Conservation (phyloP, 345 rosid species). For the Noccaea caerulescens region DNA sequence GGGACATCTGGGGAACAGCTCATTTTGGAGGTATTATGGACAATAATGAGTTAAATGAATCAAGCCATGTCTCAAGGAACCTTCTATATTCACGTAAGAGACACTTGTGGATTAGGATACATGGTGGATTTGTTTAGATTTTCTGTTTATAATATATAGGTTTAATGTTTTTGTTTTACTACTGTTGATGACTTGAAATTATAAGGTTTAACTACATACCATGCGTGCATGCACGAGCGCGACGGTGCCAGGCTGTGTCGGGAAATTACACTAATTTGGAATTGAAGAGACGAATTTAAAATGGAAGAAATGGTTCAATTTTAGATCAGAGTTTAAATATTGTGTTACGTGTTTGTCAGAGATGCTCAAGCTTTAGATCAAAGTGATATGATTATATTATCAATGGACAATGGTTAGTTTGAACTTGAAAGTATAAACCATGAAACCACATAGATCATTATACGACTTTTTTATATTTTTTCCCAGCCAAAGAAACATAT, state of each 20-base stretch:
- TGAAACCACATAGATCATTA: too few relatives aligned
- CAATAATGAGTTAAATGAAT: conserved; percentile 19
- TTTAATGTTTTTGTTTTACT: background rate
- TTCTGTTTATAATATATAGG: conserved; percentile 14
- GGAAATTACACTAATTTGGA: conserved; percentile 25
- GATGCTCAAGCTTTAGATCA: background rate
- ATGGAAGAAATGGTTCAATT: background rate
- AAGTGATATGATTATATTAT: background rate
- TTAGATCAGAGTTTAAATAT: conserved; percentile 9
- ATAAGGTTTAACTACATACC: background rate
- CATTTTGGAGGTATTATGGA: conserved; percentile 39
- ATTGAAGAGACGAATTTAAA: background rate
- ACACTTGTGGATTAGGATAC: conserved; percentile 38
- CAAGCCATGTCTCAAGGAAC: conserved; percentile 31
- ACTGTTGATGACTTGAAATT: background rate
- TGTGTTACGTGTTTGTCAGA: conserved; percentile 21
- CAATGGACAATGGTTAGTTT: background rate
- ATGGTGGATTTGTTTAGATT: conserved; percentile 37
- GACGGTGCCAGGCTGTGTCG: conserved; percentile 45
- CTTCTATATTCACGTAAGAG: conserved; percentile 35
- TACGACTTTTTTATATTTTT: too few relatives aligned
- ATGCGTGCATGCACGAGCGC: conserved; percentile 45
- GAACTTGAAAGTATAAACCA: too few relatives aligned
- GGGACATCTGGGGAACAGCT: conserved; percentile 50
- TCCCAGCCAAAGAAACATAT: too few relatives aligned